phyloP scores from a whole-genome alignment of 192 early-diverging fungal genomes.

The Mortierella alpina region DNA sequence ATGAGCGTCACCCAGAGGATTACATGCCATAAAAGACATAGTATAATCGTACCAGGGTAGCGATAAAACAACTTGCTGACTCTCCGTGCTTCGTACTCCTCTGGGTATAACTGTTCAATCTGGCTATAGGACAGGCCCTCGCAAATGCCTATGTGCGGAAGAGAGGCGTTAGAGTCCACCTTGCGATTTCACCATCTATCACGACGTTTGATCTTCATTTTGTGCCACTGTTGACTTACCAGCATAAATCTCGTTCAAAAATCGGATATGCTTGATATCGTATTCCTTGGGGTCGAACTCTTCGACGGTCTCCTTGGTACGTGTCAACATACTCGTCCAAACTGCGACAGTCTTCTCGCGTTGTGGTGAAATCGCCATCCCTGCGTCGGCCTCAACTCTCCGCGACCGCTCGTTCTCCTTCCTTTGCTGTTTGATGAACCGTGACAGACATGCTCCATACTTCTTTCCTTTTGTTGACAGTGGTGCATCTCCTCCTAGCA shows the following conservation, averaged over 20 bases:
- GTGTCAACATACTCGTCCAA: constrained; percentile 90
- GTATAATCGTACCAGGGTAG: constrained; percentile 75
- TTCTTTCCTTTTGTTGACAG: constrained; percentile 77
- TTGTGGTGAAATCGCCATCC: constrained; percentile 17
- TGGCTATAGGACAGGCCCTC: constrained; percentile 85
- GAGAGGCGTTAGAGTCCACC: neutral
- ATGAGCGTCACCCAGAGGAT: neutral
- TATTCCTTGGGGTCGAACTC: constrained; percentile 82
- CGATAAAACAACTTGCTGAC: constrained; percentile 92
- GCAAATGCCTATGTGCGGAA: constrained; percentile 46
- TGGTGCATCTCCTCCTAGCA: constrained; percentile 73
- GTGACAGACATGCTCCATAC: constrained; percentile 80
- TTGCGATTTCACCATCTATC: neutral
- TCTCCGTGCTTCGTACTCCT: constrained; percentile 83
- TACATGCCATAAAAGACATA: neutral
- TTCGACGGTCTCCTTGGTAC: constrained; percentile 88
- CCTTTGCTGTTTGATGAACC: constrained; percentile 77
- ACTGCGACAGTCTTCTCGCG: constrained; percentile 59
- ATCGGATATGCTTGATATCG: constrained; percentile 82
- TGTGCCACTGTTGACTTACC: constrained; percentile 14
- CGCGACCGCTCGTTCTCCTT: constrained; percentile 50
- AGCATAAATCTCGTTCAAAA: constrained; percentile 96
- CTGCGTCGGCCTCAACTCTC: constrained; percentile 12
- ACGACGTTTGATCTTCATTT: neutral
- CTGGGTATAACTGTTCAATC: constrained; percentile 82